Evolutionary conservation across 1,139 yeast species (phyloP).

Genomic region (Candida freyschussii): DNA sequence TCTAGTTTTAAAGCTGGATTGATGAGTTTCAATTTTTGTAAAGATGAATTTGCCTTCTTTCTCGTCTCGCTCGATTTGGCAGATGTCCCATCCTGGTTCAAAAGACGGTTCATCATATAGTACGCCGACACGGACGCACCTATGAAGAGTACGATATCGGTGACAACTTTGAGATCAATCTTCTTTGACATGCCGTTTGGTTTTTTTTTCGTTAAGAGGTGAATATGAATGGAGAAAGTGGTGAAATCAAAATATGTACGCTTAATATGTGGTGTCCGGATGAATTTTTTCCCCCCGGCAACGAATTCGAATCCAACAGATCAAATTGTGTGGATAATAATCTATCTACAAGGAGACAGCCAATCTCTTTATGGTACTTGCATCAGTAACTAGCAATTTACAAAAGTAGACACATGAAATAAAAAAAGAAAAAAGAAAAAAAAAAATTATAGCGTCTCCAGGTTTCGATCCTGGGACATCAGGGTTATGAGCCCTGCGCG

Average conservation of each 20-base stretch:
- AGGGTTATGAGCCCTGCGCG: slow-evolving; percentile 99
- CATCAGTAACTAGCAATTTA: too few relatives aligned
- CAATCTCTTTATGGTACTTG: too few relatives aligned
- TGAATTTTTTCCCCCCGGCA: too few relatives aligned
- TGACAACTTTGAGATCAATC: slow-evolving; percentile 26
- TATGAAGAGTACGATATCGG: slow-evolving; percentile 67
- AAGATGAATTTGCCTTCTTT: slow-evolving; percentile 59
- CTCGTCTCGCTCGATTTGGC: slow-evolving; percentile 60
- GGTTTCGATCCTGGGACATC: slow-evolving; percentile 99
- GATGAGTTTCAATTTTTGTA: slow-evolving; percentile 50
- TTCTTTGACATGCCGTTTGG: slow-evolving; percentile 25
- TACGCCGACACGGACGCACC: slow-evolving; percentile 84
- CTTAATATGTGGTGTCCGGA: too few relatives aligned
- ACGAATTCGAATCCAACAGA: too few relatives aligned
- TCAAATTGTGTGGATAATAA: too few relatives aligned
- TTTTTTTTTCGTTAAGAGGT: too few relatives aligned
- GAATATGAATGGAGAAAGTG: too few relatives aligned
- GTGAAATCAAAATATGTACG: too few relatives aligned
- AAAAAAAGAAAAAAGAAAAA: too few relatives aligned
- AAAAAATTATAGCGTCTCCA: slow-evolving; percentile 73
- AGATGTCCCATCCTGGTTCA: slow-evolving; percentile 50
- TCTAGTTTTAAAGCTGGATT: slow-evolving; percentile 58
- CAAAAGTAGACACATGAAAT: too few relatives aligned
- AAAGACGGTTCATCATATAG: slow-evolving; percentile 57
- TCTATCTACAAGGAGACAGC: too few relatives aligned